These are phyloP conservation scores for Abrus pulchellus DNA, from an alignment of 306 rosid genomes.

Conservation along the genomic window DNA sequence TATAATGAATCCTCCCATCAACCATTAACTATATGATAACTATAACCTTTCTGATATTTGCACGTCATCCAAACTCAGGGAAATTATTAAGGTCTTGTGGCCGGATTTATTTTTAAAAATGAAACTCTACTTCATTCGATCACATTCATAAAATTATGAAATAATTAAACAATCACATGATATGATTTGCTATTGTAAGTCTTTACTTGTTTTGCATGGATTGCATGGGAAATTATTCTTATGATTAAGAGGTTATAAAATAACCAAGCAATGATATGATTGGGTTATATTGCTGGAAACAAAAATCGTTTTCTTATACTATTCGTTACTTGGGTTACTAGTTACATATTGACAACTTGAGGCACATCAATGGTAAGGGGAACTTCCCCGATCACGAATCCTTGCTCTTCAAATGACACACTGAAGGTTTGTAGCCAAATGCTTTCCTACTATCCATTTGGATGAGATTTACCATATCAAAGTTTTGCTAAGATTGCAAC, in stretches of 20 bases:
- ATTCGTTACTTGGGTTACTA: background rate
- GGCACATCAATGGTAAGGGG: background rate
- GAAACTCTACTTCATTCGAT: background rate
- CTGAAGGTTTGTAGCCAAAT: background rate
- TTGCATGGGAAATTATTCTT: conserved; percentile 37
- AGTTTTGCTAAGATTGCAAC: background rate
- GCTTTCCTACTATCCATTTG: background rate
- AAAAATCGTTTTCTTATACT: background rate
- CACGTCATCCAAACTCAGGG: conserved; percentile 19
- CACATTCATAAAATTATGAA: background rate
- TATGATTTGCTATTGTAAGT: background rate
- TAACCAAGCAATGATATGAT: background rate
- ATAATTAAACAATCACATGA: background rate
- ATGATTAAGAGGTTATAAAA: background rate
- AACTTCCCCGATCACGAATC: background rate
- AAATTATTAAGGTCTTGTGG: conserved; percentile 32
- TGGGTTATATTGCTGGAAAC: background rate
- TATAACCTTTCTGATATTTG: conserved; percentile 10
- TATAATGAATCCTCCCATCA: background rate
- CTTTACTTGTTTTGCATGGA: conserved; percentile 19
- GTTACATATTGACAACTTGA: background rate
- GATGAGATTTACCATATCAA: background rate
- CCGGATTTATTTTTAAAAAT: background rate
- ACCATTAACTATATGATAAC: background rate
- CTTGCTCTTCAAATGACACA: background rate